These are phyloP conservation scores for Trichothecium roseum DNA, from an alignment of 2,329 filamentous ascomycete species.

Conservation along the genomic window DNA sequence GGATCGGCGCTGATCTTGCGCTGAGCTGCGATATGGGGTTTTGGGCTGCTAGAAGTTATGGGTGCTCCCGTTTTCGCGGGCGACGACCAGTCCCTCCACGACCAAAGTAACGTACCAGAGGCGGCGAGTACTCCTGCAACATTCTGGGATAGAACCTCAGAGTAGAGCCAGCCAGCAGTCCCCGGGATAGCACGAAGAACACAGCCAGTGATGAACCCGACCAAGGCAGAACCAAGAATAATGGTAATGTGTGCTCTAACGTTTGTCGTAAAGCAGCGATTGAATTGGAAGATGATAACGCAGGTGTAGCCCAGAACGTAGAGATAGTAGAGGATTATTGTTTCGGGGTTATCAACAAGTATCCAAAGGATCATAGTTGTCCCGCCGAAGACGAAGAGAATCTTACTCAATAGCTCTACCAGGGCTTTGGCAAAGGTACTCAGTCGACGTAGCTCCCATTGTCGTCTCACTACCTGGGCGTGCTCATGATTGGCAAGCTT, in stretches of 20 bases:
- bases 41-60: neutral
- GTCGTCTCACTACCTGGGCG: slow-evolving; percentile 10
- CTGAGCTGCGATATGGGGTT: slow-evolving; percentile 2
- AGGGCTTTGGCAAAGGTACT: slow-evolving; percentile 11
- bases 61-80: neutral
- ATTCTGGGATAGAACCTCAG: slow-evolving; percentile 20
- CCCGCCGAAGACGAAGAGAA: slow-evolving; percentile 20
- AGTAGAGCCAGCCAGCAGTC: slow-evolving; percentile 16
- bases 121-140: slow-evolving; percentile 19
- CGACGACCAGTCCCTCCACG: slow-evolving; percentile 15
- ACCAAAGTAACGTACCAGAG: slow-evolving; percentile 18
- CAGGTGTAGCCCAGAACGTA: slow-evolving; percentile 24
- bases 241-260: slow-evolving; percentile 20
- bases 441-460: slow-evolving; percentile 9
- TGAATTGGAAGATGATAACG: slow-evolving; percentile 27
- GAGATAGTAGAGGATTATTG: slow-evolving; percentile 21
- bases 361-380: slow-evolving; percentile 22
- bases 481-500: slow-evolving; percentile 18
- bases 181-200: slow-evolving; percentile 17
- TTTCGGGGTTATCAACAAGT: slow-evolving; percentile 18
- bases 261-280: slow-evolving; percentile 27
- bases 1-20: slow-evolving; percentile 5
- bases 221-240: slow-evolving; percentile 18
- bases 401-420: slow-evolving; percentile 16
- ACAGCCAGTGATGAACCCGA: slow-evolving; percentile 21